Evolutionary conservation across 2,329 filamentous ascomycete species (phyloP), one percentile per base, ranked within the genome.

Genomic region (Aspergillus spinulosporus): DNA sequence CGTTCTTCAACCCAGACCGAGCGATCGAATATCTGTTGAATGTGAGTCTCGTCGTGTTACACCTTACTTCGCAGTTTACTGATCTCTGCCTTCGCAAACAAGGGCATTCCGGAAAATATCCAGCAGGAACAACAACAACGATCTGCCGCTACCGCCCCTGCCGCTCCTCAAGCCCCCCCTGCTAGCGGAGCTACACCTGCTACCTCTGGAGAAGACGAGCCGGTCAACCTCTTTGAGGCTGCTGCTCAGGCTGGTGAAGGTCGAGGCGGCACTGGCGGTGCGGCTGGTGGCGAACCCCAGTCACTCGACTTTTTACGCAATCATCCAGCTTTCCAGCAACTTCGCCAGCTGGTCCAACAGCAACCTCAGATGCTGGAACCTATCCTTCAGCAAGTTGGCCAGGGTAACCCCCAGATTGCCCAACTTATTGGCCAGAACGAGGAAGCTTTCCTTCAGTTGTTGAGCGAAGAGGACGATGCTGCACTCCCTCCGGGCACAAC

Each of bases 341-440:
- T 99, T 58, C 89, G 94, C 61, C 92, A 97, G 77, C 88, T 99
- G 21, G 93, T 99, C 44, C 94, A 99, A 77, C 92, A 97, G 74
- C 90, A 97, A 73, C 94, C 94, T 14, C 89, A 94, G 73, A 99
- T 99, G 94, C 87, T 99, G 21, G 94, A 99, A 79, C 93, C 94
- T 5, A 97, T 99, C 65, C 81, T 99, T 55, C 93, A 97, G 76
- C 92, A 97, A 76, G 90, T 99, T 37, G 92, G 91, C 36, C 89
- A 91, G 21, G 93, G 93, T 28, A 99, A 99, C 78, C 94, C 94
- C 14, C 89, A 96, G 72, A 85, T 99, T 54, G 94, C 94, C 5
- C 88, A 93, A 73, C 82, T 97, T 71, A 99, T 99, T 62, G 89
- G 89, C 40, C 85, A 89, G 70, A 91, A 97, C 74, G 92, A 92